A percentile compares a stretch with the other conserved stretches of the same genome.
Evolutionary conservation across 306 rosid species (phyloP).

Genomic region (Cicer bijugum): DNA sequence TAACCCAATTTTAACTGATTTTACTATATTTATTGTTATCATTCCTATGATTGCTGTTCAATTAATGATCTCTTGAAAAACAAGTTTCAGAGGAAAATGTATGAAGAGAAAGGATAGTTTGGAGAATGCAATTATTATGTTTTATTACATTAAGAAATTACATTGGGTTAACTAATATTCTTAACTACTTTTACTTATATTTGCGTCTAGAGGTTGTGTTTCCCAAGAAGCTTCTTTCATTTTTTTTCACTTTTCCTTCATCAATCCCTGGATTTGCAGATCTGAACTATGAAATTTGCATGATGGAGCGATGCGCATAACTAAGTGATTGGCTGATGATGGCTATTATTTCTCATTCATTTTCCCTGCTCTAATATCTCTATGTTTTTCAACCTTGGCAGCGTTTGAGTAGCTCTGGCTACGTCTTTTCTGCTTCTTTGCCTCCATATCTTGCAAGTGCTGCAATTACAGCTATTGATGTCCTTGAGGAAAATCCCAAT

Average conservation of each 20-base stretch:
- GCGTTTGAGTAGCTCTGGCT: conserved; percentile 97
- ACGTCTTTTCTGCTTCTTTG: conserved; percentile 95
- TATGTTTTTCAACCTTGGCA: conserved; percentile 51
- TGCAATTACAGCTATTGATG: conserved; percentile 84
- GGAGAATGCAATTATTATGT: neutral
- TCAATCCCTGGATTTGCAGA: conserved; percentile 8
- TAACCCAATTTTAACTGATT: neutral
- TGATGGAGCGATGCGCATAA: conserved; percentile 33
- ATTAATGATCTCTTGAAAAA: neutral
- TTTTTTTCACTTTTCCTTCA: conserved; percentile 17
- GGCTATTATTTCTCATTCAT: conserved; percentile 31
- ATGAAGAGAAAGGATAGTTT: neutral
- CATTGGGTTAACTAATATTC: neutral
- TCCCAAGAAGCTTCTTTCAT: neutral
- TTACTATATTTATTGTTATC: neutral
- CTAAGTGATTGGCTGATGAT: conserved; percentile 33
- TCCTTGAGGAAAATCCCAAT: conserved; percentile 82
- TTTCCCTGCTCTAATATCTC: conserved; percentile 43
- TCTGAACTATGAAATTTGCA: conserved; percentile 17
- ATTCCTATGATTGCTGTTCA: neutral
- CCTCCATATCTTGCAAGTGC: conserved; percentile 98
- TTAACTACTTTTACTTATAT: neutral
- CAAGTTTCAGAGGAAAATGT: neutral
- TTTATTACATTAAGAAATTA: neutral
- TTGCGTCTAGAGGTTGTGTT: neutral